Base-by-base conservation (phyloP, 768 basidiomycete species). In the Thelephora ganbajun region DNA sequence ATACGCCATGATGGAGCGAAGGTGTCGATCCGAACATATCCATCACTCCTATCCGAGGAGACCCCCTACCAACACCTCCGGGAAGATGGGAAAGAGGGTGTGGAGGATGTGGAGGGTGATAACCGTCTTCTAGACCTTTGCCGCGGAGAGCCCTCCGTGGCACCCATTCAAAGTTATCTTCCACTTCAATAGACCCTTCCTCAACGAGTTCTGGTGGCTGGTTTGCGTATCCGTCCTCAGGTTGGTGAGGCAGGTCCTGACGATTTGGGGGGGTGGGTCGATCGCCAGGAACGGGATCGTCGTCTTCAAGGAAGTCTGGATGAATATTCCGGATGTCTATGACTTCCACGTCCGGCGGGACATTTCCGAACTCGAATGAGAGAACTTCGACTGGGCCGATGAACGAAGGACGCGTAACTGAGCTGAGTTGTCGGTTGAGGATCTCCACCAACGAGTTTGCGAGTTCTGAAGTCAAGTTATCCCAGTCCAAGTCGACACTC, bases 401-500 rank as follows among this genome's bases (percentile, higher is more conserved):
- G 63, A 93, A 98, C 9, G 90, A 90, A 0, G 94, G 96, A n/a
- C 88, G 68, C 30, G 76, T 64, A 2, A 81, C 77, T 44, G 65
- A 72, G 5, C 72, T 59, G 19, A 99, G 81, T 49, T 89, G 84
- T 49, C 69, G 67, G 66, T 96, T 92, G 57, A 99, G 80, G 43
- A 82, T 58, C 35, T 76, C 71, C 49, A 92, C 74, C 49, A 93
- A 72, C 26, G 71, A 72, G 14, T 68, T 67, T 6, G 90, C 74
- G 11, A 96, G 74, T 1, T 79, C 73, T 18, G 72, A 62, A 64
- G 90, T 81, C 52, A 98, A 77, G 54, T 80, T 79, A 54, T 68
- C 65, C 93, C 94, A 99, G 69, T 94, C 88, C 47, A 99, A 68
- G 68, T 98, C 94, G 65, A 99, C 78, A 14, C 92, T 94, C 93